Evolutionary conservation across 331 rosid species (phyloP).

Genomic region (Stylosanthes scabra): DNA sequence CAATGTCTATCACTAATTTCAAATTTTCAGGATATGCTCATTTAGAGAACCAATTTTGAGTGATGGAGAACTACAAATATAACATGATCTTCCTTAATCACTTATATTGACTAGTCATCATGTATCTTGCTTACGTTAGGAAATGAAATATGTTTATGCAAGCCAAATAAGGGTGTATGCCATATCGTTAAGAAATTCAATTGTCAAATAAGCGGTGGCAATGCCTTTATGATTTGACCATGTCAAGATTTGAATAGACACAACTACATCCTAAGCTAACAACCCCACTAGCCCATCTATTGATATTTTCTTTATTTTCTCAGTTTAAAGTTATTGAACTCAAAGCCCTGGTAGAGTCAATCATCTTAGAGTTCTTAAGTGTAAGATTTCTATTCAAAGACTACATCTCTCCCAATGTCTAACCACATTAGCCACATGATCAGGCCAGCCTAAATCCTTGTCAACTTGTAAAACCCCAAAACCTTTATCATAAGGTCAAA

Average conservation of each 20-base stretch:
- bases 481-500: not conserved
- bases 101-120: not conserved
- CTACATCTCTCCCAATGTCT: slow-evolving; percentile 12
- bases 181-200: not conserved
- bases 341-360: slow-evolving; percentile 30
- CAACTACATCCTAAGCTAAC: slow-evolving; percentile 12
- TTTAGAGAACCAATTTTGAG: slow-evolving; percentile 11
- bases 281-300: slow-evolving; percentile 8
- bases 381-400: slow-evolving; percentile 27
- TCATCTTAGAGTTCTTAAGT: not conserved
- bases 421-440: slow-evolving; percentile 1
- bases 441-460: slow-evolving; percentile 18
- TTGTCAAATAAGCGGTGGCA: slow-evolving; percentile 13
- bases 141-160: slow-evolving; percentile 3
- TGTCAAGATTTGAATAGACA: slow-evolving; percentile 15
- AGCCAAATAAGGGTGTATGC: slow-evolving; percentile 23
- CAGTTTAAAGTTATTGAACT: slow-evolving; percentile 7
- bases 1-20: slow-evolving; percentile 21
- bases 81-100: slow-evolving; percentile 3
- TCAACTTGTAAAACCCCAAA: slow-evolving; percentile 15
- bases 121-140: slow-evolving; percentile 13
- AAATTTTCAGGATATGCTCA: slow-evolving; percentile 14
- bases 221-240: slow-evolving; percentile 12
- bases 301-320: not conserved
- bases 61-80: slow-evolving; percentile 11